Conservation (phyloP, 345 rosid genomes). For the Combretum micranthum region DNA sequence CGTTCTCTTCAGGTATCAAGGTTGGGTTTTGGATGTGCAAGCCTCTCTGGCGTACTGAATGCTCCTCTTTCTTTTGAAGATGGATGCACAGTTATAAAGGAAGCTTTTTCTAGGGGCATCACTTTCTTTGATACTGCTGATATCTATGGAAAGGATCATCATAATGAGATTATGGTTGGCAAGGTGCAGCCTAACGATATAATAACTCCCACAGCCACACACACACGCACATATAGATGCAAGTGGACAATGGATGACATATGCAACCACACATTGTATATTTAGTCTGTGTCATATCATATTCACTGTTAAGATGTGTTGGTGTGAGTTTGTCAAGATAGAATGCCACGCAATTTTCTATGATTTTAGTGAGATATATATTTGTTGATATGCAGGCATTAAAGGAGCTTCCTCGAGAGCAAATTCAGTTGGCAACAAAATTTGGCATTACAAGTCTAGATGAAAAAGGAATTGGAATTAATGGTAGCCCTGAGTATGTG, state of each 20-base stretch:
- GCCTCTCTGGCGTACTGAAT: conserved; percentile 32
- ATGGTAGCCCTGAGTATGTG: conserved; percentile 37
- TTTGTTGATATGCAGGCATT: conserved; percentile 33
- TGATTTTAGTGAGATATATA: no score
- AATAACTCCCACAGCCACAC: no score
- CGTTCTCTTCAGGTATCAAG: conserved; percentile 25
- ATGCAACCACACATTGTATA: no score
- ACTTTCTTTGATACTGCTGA: conserved; percentile 42
- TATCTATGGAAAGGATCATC: conserved; percentile 24
- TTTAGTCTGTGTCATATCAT: no score
- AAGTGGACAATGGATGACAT: no score
- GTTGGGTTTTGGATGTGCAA: conserved; percentile 45
- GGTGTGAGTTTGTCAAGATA: no score
- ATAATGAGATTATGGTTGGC: conserved; percentile 44
- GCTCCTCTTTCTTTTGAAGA: conserved; percentile 41
- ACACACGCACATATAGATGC: no score
- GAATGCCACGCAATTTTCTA: no score
- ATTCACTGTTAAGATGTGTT: no score
- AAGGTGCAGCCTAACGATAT: conserved; percentile 19
- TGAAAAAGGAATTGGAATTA: conserved; percentile 13
- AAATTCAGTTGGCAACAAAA: conserved; percentile 46
- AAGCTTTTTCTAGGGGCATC: conserved; percentile 30
- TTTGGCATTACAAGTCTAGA: conserved; percentile 19
- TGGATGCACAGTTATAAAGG: conserved; percentile 29
- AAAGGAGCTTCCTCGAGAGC: conserved; percentile 46